Conservation (phyloP, 116 monocot species). For the Dioscorea cayenensis region DNA sequence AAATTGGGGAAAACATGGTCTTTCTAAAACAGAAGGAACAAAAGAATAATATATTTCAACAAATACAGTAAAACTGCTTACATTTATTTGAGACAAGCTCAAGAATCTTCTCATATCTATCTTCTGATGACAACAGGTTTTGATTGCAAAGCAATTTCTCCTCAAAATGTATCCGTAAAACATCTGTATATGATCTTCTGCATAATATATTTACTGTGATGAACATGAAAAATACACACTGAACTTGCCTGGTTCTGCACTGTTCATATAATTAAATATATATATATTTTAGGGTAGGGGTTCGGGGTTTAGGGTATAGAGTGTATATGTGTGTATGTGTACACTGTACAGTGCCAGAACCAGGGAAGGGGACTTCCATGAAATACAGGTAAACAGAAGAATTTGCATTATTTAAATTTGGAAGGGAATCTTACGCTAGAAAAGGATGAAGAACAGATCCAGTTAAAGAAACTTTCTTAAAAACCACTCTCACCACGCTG, state of each 20-base stretch:
- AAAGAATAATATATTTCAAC: neutral
- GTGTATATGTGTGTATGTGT: no score
- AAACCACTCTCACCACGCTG: conserved; percentile 78
- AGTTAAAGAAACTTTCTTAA: conserved; percentile 73
- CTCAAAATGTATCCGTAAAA: conserved; percentile 64
- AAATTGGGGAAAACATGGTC: neutral
- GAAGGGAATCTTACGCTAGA: conserved; percentile 56
- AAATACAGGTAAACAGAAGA: neutral
- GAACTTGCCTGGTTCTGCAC: no score
- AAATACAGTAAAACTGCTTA: conserved; percentile 18
- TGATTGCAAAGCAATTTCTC: conserved; percentile 59
- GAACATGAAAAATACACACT: neutral
- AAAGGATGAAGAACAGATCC: conserved; percentile 86
- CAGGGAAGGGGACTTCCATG: no score
- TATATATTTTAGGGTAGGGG: no score
- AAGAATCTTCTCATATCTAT: conserved; percentile 76
- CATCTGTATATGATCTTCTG: conserved; percentile 84
- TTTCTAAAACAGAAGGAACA: no score
- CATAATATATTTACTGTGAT: conserved; percentile 7
- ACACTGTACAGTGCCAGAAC: no score
- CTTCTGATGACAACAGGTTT: conserved; percentile 55
- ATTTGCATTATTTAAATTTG: neutral
- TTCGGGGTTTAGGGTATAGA: no score
- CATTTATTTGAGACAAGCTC: conserved; percentile 86
- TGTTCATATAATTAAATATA: no score